Evolutionary conservation across 495 filamentous ascomycete genomes (phyloP), one percentile per base, ranked within the genome.

Genomic region (Viridothelium virens): DNA sequence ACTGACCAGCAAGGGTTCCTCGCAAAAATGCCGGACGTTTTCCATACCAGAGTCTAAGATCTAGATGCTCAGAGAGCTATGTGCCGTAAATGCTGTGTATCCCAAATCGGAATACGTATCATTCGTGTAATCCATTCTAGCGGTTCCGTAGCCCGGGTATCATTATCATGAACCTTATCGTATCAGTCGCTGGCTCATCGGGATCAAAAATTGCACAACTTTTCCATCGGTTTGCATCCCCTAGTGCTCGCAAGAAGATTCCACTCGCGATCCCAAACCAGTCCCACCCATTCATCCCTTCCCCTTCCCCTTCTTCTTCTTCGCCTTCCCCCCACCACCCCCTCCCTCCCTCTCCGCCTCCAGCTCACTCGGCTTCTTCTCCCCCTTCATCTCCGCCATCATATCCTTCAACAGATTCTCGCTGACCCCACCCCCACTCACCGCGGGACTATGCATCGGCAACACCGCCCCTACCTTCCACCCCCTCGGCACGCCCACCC

Each of bases 341-440:
- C 69, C 63, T 25, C 64, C 77, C 77, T 2, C 75, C 77, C 0
- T 69, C 68, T 0, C 78, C 79, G 61, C 80, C 82, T 1, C 78
- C 82, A 18, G 80, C 81, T 71, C 82, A 14, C 87, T 86, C 65
- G 53, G 33, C 61, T 67, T 64, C 65, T 76, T 69, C 74, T 82
- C 79, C 66, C 78, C 81, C 72, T 85, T 82, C 91, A 97, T 95
- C 79, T 95, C 91, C 53, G 84, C 86, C 93, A 98, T 96, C 80
- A 97, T 96, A 67, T 98, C 92, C 81, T 94, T 92, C 70, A 98
- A 85, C 36, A 96, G 89, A 70, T 98, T 96, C 74, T 98, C 94
- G 68, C 89, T 95, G 7, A 98, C 91, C 33, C 94, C 94, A 33
- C 95, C 93, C 2, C 94, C 94, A 62, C 88, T 95, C 76, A 97